Base-by-base conservation (phyloP, 1,284 basidiomycete species). In the Ceratobasidium sp. region DNA sequence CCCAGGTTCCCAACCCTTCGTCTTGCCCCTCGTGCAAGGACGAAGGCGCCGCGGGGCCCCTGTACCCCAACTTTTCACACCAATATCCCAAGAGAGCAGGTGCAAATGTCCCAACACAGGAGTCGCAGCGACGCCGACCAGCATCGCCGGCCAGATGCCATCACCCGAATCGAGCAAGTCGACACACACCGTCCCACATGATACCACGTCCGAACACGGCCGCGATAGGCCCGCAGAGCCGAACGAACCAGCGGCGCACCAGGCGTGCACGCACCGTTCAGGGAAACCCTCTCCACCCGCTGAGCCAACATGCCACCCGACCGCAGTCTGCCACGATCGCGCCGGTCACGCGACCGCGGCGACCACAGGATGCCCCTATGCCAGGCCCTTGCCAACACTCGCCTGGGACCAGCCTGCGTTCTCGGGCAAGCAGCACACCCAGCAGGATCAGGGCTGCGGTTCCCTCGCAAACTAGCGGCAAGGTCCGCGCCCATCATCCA, bases 281-380 rank as follows among this genome's bases (percentile, higher is more conserved):
- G 50, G 64, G 50, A 55, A 46, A 26, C 53, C 55, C 55, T 39
- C 55, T 58, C 55, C 21, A 6, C 4, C n/a, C n/a, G n/a, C n/a
- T n/a, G n/a, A n/a, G 14, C 61, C 61, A 64, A 64, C 61, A 45
- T 64, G 61, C 61, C 30, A 67, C 64, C 64, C 64, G 64, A 67
- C 64, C 64, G 64, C 64, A 67, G 64, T 67, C 64, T 46, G 50
- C 48, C 48, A 67, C 64, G 50, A 46, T n/a, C 64, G 43, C 43
- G 28, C 48, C 50, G 36, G 50, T 67, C 64, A 67, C 64, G 50
- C 64, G 64, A 67, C 64, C n/a, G 32, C 23, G 48, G 32, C 34
- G 55, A 58, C 55, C 55, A 39, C 30, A 32, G 32, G 16, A 2
- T 6, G 50, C 64, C 64, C 64, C 64, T 67, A 67, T 67, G 28